A percentile compares a stretch with the other conserved stretches of the same genome.
These are phyloP conservation scores for Annona cherimola DNA, from an alignment of 164 flowering plant species.

Conservation along the genomic window DNA sequence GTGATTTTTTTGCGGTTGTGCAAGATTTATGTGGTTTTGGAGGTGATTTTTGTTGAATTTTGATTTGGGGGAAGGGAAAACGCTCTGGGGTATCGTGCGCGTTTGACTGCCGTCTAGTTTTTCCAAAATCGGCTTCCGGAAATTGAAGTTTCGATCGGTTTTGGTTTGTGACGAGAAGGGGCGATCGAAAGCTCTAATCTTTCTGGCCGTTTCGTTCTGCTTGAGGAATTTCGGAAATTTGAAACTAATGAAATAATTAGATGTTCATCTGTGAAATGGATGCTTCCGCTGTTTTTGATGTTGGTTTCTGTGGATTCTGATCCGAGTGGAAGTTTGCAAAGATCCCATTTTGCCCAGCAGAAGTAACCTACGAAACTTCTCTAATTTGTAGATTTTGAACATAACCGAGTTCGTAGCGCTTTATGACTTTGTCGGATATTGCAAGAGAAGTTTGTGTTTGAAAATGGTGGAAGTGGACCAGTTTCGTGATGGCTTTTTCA, in stretches of 20 bases:
- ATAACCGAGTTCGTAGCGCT: too few species aligned
- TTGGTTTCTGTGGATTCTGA: slow-evolving; percentile 1
- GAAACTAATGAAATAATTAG: neutral
- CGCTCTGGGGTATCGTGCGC: neutral
- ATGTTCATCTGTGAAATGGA: neutral
- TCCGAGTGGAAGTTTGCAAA: neutral
- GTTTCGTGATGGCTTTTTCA: slow-evolving; percentile 8
- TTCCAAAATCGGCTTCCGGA: neutral
- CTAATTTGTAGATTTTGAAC: neutral
- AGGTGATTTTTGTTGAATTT: slow-evolving; percentile 13
- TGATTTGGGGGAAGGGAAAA: neutral
- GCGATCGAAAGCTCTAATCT: neutral
- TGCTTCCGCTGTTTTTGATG: neutral
- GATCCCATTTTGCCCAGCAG: neutral
- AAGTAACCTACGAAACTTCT: neutral
- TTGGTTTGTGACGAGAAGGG: neutral
- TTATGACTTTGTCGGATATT: neutral
- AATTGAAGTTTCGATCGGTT: neutral
- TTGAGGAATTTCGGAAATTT: neutral
- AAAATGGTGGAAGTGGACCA: slow-evolving; percentile 29
- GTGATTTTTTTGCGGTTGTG: neutral
- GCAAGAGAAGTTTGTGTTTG: slow-evolving; percentile 1
- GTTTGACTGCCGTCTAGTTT: neutral
- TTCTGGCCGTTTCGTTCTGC: neutral
- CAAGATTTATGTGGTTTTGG: neutral